These are phyloP conservation scores for Eragrostis nindensis DNA, from an alignment of 176 grass and related monocot species.

Conservation along the genomic window DNA sequence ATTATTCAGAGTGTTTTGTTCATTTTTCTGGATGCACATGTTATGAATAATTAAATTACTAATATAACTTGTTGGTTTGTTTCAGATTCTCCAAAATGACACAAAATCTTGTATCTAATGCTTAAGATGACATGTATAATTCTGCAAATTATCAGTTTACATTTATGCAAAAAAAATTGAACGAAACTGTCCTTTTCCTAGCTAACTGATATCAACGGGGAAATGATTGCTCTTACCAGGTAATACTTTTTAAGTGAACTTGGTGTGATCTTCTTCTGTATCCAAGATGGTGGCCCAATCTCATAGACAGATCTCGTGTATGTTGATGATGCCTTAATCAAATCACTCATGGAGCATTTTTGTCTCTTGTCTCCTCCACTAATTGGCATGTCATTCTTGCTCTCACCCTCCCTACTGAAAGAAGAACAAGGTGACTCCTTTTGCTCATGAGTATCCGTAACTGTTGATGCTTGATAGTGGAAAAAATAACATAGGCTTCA, in stretches of 20 bases:
- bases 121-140: background rate
- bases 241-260: background rate
- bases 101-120: background rate
- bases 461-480: background rate
- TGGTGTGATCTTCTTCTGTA: constrained; percentile 40
- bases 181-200: background rate
- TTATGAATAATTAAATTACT: background rate
- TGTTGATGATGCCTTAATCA: background rate
- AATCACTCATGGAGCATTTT: background rate
- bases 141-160: background rate
- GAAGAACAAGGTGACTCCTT: background rate
- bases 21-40: background rate
- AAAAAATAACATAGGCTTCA: constrained; percentile 12
- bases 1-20: too few relatives aligned
- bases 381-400: background rate
- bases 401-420: background rate
- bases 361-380: background rate
- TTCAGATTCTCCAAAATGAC: background rate
- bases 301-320: background rate
- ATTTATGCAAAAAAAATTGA: background rate
- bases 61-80: background rate
- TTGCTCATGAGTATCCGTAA: background rate
- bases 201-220: background rate
- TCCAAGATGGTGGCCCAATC: constrained; percentile 32
- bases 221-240: constrained; percentile 8